A percentile compares a stretch with the other conserved stretches of the same genome.
These are phyloP conservation scores for Colletotrichum camelliae DNA, from an alignment of 2,329 filamentous ascomycete genomes.

Conservation along the genomic window DNA sequence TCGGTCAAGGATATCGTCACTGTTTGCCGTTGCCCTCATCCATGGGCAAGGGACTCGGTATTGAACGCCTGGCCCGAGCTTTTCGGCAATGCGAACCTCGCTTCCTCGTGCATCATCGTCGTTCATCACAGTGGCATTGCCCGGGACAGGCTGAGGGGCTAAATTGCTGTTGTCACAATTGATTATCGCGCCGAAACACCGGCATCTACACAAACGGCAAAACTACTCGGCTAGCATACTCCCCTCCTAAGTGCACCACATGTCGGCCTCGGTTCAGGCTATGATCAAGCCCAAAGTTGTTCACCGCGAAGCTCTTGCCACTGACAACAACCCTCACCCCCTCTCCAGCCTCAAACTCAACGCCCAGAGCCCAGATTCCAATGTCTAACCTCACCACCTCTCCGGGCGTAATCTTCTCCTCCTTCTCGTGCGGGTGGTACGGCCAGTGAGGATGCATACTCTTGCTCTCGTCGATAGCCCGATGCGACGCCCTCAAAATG, in stretches of 20 bases:
- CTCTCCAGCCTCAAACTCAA: constrained; percentile 32
- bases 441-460: constrained; percentile 33
- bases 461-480: constrained; percentile 25
- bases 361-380: constrained; percentile 32
- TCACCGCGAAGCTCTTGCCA: constrained; percentile 26
- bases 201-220: constrained; percentile 1
- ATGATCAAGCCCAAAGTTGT: neutral
- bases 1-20: neutral
- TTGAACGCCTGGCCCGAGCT: neutral
- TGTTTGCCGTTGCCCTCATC: neutral
- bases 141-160: neutral
- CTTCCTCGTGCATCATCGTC: neutral
- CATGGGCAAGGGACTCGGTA: neutral
- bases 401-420: constrained; percentile 23
- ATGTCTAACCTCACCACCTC: constrained; percentile 30
- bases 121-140: neutral
- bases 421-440: constrained; percentile 12
- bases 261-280: constrained; percentile 25
- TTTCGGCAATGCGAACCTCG: neutral
- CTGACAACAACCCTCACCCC: constrained; percentile 25
- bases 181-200: neutral
- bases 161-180: neutral
- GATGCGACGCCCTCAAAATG: constrained; percentile 28
- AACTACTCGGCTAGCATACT: constrained; percentile 25
- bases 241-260: constrained; percentile 25